Percentiles rank a stretch among this genome's conserved stretches.
Conservation (phyloP, 345 rosid species). For the Citrus hindsii region DNA sequence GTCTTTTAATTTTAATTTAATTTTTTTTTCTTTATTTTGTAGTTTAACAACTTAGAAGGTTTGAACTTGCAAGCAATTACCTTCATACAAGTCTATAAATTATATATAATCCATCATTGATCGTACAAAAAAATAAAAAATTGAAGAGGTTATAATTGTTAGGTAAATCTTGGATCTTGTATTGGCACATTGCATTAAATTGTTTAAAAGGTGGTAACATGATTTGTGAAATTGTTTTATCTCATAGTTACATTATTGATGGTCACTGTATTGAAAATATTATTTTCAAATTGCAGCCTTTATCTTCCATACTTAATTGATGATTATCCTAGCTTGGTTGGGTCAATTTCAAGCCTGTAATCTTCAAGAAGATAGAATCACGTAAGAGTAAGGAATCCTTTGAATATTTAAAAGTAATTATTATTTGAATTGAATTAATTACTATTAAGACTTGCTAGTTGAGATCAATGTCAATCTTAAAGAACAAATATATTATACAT, state of each 20-base stretch:
- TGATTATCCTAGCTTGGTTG: not conserved
- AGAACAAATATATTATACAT: too few relatives aligned
- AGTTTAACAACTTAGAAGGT: not conserved
- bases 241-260: not conserved
- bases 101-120: not conserved
- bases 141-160: not conserved
- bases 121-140: not conserved
- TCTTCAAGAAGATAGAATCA: not conserved
- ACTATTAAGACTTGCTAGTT: not conserved
- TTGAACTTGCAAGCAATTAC: not conserved
- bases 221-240: not conserved
- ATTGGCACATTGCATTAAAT: not conserved
- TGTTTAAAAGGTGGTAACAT: not conserved
- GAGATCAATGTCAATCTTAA: not conserved
- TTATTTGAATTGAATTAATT: too few relatives aligned
- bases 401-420: not conserved
- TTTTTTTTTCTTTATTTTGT: not conserved
- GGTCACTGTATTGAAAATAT: not conserved
- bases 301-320: not conserved
- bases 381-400: not conserved
- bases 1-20: too few relatives aligned
- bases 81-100: not conserved
- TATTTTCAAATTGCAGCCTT: not conserved
- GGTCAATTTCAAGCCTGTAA: not conserved
- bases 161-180: not conserved